These are phyloP conservation scores for Penicillium antarcticum DNA, from an alignment of 495 filamentous ascomycete genomes.

Conservation along the genomic window DNA sequence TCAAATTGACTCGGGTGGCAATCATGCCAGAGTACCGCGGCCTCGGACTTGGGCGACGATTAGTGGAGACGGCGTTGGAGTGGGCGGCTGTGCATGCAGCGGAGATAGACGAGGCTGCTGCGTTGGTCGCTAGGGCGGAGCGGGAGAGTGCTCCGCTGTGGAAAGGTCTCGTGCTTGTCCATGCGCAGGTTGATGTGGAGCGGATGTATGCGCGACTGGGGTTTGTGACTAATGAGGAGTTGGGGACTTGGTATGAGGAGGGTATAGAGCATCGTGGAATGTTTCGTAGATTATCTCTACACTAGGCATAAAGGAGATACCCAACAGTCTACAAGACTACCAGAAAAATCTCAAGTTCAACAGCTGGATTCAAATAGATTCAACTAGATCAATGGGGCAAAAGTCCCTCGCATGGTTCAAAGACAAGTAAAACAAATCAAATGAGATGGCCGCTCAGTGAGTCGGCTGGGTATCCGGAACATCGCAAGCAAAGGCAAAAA, in stretches of 20 bases:
- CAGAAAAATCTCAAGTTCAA: background rate
- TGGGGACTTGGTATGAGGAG: slow-evolving; percentile 81
- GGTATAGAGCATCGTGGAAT: slow-evolving; percentile 84
- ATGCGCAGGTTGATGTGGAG: slow-evolving; percentile 66
- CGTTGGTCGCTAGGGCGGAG: slow-evolving; percentile 36
- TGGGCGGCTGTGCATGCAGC: slow-evolving; percentile 59
- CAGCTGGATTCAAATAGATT: background rate
- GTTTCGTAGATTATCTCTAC: slow-evolving; percentile 45
- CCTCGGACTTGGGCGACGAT: slow-evolving; percentile 54
- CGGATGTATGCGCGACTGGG: slow-evolving; percentile 61
- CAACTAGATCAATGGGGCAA: background rate
- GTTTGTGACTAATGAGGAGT: slow-evolving; percentile 63
- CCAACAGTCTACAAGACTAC: background rate
- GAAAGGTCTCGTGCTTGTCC: slow-evolving; percentile 68
- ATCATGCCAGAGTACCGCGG: slow-evolving; percentile 61
- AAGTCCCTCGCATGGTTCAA: slow-evolving; percentile 11
- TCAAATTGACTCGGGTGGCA: slow-evolving; percentile 77
- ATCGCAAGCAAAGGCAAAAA: slow-evolving; percentile 11
- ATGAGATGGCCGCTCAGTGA: slow-evolving; percentile 20
- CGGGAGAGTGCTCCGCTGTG: slow-evolving; percentile 39
- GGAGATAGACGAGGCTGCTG: slow-evolving; percentile 36
- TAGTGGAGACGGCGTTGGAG: slow-evolving; percentile 58
- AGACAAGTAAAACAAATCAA: slow-evolving; percentile 13
- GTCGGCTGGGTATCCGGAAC: slow-evolving; percentile 41
- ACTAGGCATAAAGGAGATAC: background rate